phyloP scores from a whole-genome alignment of 2,329 filamentous ascomycete genomes.

The Sporothrix pseudoabietina region DNA sequence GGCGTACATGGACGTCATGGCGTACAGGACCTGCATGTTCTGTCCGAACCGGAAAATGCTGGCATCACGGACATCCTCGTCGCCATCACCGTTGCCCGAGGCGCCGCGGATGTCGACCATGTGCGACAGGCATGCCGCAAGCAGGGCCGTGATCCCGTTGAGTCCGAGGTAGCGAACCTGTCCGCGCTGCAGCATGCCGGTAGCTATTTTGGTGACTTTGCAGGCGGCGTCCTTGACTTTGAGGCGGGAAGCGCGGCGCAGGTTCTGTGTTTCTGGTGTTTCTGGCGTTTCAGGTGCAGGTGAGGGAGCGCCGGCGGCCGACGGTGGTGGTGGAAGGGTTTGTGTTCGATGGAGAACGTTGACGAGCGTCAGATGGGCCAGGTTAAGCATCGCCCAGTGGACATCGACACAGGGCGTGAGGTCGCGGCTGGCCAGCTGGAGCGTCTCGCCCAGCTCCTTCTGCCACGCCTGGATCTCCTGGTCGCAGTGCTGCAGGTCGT shows the following conservation, averaged over 20 bases:
- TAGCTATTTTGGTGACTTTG: conserved; percentile 16
- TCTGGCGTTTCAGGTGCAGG: background rate
- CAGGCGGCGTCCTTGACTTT: conserved; percentile 26
- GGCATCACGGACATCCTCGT: conserved; percentile 26
- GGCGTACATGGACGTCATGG: conserved; percentile 17
- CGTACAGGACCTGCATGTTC: conserved; percentile 23
- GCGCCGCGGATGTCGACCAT: conserved; percentile 27
- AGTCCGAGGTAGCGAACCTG: conserved; percentile 26
- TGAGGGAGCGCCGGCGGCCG: background rate
- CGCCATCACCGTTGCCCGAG: background rate
- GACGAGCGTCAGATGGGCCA: conserved; percentile 20
- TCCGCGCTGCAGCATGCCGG: conserved; percentile 1
- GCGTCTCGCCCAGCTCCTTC: background rate
- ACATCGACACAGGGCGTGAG: conserved; percentile 1
- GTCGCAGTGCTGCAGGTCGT: conserved; percentile 22
- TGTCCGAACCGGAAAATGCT: conserved; percentile 26
- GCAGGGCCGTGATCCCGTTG: conserved; percentile 25
- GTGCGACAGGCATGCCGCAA: conserved; percentile 25
- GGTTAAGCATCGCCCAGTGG: conserved; percentile 23
- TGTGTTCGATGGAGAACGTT: conserved; percentile 22
- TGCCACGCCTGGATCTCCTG: conserved; percentile 5
- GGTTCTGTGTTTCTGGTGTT: background rate
- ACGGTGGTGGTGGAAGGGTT: conserved; percentile 1
- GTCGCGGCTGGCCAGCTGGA: background rate
- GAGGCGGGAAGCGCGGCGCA: background rate